Evolutionary conservation across 441 rosid genomes (phyloP), one percentile per base, ranked within the genome.

Genomic region (Pelargonium fulgidum): DNA sequence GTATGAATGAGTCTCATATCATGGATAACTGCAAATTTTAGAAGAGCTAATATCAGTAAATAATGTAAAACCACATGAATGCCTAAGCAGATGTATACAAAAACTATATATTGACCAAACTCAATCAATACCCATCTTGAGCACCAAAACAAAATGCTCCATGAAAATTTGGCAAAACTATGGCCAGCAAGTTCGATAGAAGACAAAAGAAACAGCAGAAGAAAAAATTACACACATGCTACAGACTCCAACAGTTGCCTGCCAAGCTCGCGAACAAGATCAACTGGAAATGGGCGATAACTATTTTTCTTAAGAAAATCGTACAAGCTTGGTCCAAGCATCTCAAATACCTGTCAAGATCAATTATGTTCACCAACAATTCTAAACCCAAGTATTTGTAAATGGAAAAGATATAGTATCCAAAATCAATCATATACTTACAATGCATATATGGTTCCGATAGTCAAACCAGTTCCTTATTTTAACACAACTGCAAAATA

Each of bases 381-480:
- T 79, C 84, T 82, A 68, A 83, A 80, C 87, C 83, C 84, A 77
- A 85, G 81, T 79, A 80, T 83, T 75, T 70, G 74, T 84, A 81
- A 81, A 84, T 77, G 70, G 80, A 83, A 76, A 81, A 87, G 76
- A 77, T 47, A 80, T 76, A 82, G 78, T 75, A 77, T 83, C 78
- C 74, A 81, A 82, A 48, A 3, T 48, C 16, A 16, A 52, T 52
- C 81, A 80, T 80, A 85, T 78, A 93, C 98, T 90, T 87, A 90
- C 97, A 83, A 90, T 93, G 86, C 98, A 93, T 66, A 92, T 79
- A 85, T 92, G 95, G 84, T 90, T 88, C 81, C 96, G 96, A 86
- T 90, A 92, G 89, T 92, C 96, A 90, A 92, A 92, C 90, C 96
- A 92, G 83, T 90, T 86, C 93, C 91, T 88, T 79, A 92, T 90